Evolutionary conservation across 441 rosid genomes (phyloP), one percentile per base, ranked within the genome.

Genomic region (Adansonia madagascariensis): DNA sequence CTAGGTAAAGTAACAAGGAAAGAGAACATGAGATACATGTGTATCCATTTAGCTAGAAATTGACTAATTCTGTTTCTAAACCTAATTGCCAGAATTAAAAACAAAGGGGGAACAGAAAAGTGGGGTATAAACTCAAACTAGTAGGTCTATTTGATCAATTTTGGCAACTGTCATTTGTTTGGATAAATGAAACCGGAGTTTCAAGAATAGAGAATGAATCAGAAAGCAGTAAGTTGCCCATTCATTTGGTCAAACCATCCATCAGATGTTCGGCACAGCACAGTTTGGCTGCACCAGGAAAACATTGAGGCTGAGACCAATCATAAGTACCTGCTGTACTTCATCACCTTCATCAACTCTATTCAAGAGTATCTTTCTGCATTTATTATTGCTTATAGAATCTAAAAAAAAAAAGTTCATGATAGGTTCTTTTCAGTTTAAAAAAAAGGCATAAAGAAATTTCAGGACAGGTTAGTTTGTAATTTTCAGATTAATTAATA

Each of bases 241-340:
- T 64, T 85, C 88, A 86, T 77, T 77, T 80, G 79, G 77, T 77
- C 31, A 46, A 72, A 56, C 47, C 44, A 61, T 64, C 80, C 78
- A 67, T 66, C 71, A 41, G 57, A 86, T 50, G 80, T 82, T 84
- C 82, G 75, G 87, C 82, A 84, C 88, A 86, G 73, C 86, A 80
- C 61, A 56, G 71, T 83, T 18, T 41, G 59, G 86, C 83, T 50
- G 84, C 84, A 67, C 87, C 86, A 85, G 80, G 85, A 89, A 77
- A 69, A 76, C 87, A 77, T 84, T 27, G 39, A 41, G 81, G 87
- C 53, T 53, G 76, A 44, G 67, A 77, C 75, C 80, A 70, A 81
- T 84, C 88, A 80, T 80, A 90, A 86, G 86, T 84, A 89, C 86
- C 88, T 81, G 87, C 75, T 82, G 70, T 50, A 72, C 14, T 73